These are phyloP conservation scores for Microsporum canis DNA, from an alignment of 2,329 filamentous ascomycete species.

Conservation along the genomic window DNA sequence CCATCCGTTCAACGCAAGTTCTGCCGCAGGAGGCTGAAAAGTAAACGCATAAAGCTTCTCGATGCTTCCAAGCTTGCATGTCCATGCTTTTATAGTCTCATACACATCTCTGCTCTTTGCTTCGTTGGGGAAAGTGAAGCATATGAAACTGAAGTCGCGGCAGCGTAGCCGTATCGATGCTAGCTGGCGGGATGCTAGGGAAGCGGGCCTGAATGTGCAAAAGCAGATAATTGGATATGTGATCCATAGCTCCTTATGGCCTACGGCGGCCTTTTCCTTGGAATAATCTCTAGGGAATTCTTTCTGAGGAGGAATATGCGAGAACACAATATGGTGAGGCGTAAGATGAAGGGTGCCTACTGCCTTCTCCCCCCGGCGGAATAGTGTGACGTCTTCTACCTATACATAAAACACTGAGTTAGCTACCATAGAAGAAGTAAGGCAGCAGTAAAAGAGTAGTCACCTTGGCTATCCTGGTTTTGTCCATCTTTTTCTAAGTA, in stretches of 20 bases:
- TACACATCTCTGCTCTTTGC: conserved; percentile 70
- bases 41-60: conserved; percentile 87
- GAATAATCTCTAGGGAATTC: conserved; percentile 24
- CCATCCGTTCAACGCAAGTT: conserved; percentile 70
- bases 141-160: conserved; percentile 87
- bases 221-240: conserved; percentile 84
- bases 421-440: background rate
- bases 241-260: conserved; percentile 70
- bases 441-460: background rate
- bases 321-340: conserved; percentile 55
- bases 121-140: conserved; percentile 73
- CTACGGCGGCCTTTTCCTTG: conserved; percentile 32
- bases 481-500: conserved; percentile 11
- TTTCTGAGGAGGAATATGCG: conserved; percentile 39
- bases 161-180: conserved; percentile 80
- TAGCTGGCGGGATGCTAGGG: conserved; percentile 55
- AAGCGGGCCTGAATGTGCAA: conserved; percentile 66
- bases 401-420: conserved; percentile 15
- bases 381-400: conserved; percentile 48
- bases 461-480: conserved; percentile 15
- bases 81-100: conserved; percentile 69
- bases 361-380: conserved; percentile 45
- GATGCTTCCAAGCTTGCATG: conserved; percentile 69
- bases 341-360: conserved; percentile 52
- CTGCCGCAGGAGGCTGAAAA: conserved; percentile 62